phyloP scores from a whole-genome alignment of 805 yeast genomes.

The Saturnispora ahearnii region DNA sequence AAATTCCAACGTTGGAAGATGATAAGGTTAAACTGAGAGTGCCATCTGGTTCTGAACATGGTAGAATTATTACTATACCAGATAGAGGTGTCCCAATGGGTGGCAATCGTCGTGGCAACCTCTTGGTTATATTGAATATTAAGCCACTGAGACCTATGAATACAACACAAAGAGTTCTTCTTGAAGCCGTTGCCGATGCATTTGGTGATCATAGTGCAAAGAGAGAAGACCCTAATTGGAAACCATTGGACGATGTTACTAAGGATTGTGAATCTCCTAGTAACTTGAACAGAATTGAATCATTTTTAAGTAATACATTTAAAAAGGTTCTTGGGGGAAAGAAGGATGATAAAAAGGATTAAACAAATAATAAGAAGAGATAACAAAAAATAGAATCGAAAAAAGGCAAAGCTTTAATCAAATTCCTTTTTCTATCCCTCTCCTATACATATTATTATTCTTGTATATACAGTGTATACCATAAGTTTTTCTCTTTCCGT shows the following conservation, averaged over 20 bases:
- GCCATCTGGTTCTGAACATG: slow-evolving; percentile 76
- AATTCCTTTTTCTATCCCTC: neutral
- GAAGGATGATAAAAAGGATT: slow-evolving; percentile 12
- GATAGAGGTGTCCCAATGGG: slow-evolving; percentile 79
- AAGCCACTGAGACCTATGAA: slow-evolving; percentile 66
- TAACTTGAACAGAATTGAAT: slow-evolving; percentile 47
- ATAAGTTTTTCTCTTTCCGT: neutral
- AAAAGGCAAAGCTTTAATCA: too few relatives aligned
- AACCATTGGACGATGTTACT: slow-evolving; percentile 25
- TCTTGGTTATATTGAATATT: slow-evolving; percentile 67
- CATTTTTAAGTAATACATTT: slow-evolving; percentile 50
- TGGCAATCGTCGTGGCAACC: slow-evolving; percentile 56
- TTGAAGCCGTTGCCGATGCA: slow-evolving; percentile 93
- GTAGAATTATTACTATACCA: slow-evolving; percentile 65
- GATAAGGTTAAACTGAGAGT: slow-evolving; percentile 66
- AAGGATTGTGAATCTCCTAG: slow-evolving; percentile 33
- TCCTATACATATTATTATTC: neutral
- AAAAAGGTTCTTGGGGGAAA: slow-evolving; percentile 31
- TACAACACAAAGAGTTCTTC: slow-evolving; percentile 76
- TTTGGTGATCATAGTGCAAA: slow-evolving; percentile 73
- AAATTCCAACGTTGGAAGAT: slow-evolving; percentile 82
- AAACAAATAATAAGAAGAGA: neutral
- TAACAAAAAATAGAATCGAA: neutral
- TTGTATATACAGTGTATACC: neutral
- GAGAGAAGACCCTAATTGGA: slow-evolving; percentile 47